Evolutionary conservation across 1,284 basidiomycete species (phyloP), one percentile per base, ranked within the genome.

Genomic region (Phellinidium pouzarii): DNA sequence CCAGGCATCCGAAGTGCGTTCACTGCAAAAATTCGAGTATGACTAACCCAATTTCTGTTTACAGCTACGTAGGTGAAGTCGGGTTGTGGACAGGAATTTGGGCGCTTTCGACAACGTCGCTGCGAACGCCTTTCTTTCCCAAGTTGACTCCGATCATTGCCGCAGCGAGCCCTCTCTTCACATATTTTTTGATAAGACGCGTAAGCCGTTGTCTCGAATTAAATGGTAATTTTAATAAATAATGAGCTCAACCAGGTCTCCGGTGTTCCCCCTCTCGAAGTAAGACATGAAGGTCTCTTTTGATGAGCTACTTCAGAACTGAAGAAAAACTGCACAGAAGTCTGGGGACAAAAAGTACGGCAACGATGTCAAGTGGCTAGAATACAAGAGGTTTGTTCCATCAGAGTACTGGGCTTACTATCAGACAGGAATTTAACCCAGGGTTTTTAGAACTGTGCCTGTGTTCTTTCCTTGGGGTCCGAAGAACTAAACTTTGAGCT

Each of bases 61-160:
- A 20, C 59, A 87, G 84, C 69, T 90, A 91, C 65, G 76, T 88
- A 31, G 87, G 84, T 22, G 88, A 91, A 68, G 75, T 90, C 9
- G 78, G 82, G 2, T 71, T 91, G 17, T 88, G 86, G 80, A 75
- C 76, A 2, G 84, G 83, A 8, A 81, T 89, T 25, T 87, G 79
- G 72, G 69, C 79, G 4, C 68, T 88, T 11, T 77, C 82, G 2
- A 70, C 74, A 2, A 59, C 71, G 7, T 74, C 77, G 6, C 65
- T 84, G 17, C 71, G 72, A 60, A 69, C 70, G 4, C 61, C 71
- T 38, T 69, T 73, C 59, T 75, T 75, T 61, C 73, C 80, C 43
- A 57, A 59, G 19, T 71, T 69, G 3, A 67, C 74, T 0, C 65
- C 76, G 53, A 71, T 73, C 9, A 58, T 81, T 3, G 76, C 80